phyloP scores from a whole-genome alignment of 2,329 filamentous ascomycete species.

The Penicillium sp. region DNA sequence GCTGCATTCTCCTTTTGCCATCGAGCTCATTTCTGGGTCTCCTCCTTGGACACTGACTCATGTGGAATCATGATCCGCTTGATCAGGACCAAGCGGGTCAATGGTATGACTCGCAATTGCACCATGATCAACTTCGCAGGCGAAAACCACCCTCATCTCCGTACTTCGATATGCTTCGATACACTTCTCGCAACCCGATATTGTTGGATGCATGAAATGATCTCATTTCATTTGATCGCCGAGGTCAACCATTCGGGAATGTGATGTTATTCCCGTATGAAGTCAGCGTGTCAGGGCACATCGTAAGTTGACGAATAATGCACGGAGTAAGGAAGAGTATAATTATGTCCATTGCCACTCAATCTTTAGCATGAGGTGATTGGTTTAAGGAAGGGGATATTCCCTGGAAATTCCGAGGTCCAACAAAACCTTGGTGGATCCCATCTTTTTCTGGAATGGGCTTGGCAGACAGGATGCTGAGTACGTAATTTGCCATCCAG shows the following conservation, averaged over 20 bases:
- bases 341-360: neutral
- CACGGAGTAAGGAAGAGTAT: neutral
- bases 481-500: neutral
- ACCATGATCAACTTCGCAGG: neutral
- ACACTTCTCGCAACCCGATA: too few relatives aligned
- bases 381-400: neutral
- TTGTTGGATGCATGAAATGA: neutral
- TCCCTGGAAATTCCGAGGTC: slow-evolving; percentile 3
- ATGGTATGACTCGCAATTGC: neutral
- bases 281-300: neutral
- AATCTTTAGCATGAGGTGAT: neutral
- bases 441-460: neutral
- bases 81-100: too few relatives aligned
- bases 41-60: neutral
- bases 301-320: neutral
- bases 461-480: neutral
- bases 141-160: neutral
- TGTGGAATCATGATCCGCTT: neutral
- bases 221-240: neutral
- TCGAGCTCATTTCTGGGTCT: neutral
- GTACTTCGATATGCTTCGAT: neutral
- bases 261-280: neutral
- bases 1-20: neutral
- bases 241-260: neutral
- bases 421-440: neutral